A percentile compares a stretch with the other conserved stretches of the same genome.
phyloP scores from a whole-genome alignment of 164 flowering plant species.

The Umbellularia californica region DNA sequence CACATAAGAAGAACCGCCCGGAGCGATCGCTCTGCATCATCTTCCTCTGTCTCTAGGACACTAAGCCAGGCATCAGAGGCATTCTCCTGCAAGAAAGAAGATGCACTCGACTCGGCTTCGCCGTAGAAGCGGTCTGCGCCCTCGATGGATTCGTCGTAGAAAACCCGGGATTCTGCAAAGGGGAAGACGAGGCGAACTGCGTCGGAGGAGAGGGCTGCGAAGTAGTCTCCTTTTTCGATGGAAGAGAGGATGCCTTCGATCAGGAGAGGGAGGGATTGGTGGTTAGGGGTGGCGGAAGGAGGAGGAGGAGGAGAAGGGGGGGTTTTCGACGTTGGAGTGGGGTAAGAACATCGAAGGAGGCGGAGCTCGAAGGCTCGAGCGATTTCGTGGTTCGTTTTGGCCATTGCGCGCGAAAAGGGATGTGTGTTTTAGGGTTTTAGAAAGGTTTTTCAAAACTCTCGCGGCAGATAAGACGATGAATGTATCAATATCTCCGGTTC shows the following conservation, averaged over 20 bases:
- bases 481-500: too few relatives aligned
- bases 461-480: too few relatives aligned
- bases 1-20: slow-evolving; percentile 53
- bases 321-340: slow-evolving; percentile 13
- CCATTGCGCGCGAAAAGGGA: slow-evolving; percentile 13
- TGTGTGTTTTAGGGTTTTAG: slow-evolving; percentile 1
- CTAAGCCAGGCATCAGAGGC: slow-evolving; percentile 12
- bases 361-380: slow-evolving; percentile 70
- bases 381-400: slow-evolving; percentile 8
- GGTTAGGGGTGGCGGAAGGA: not conserved
- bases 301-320: slow-evolving; percentile 13
- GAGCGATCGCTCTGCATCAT: slow-evolving; percentile 16
- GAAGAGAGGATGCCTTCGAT: slow-evolving; percentile 29
- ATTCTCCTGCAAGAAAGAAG: slow-evolving; percentile 30
- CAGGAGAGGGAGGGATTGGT: slow-evolving; percentile 8
- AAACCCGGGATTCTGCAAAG: slow-evolving; percentile 18
- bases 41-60: slow-evolving; percentile 12
- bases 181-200: slow-evolving; percentile 29
- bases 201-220: slow-evolving; percentile 53
- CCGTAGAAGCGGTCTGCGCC: slow-evolving; percentile 42
- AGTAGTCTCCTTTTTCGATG: slow-evolving; percentile 64
- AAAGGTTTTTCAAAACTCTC: not conserved
- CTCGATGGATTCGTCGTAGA: slow-evolving; percentile 32
- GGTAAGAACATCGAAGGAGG: slow-evolving; percentile 67
- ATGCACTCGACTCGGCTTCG: slow-evolving; percentile 34